Evolutionary conservation across 768 basidiomycete species (phyloP), one percentile per base, ranked within the genome.

Genomic region (Chalciporus chontae): DNA sequence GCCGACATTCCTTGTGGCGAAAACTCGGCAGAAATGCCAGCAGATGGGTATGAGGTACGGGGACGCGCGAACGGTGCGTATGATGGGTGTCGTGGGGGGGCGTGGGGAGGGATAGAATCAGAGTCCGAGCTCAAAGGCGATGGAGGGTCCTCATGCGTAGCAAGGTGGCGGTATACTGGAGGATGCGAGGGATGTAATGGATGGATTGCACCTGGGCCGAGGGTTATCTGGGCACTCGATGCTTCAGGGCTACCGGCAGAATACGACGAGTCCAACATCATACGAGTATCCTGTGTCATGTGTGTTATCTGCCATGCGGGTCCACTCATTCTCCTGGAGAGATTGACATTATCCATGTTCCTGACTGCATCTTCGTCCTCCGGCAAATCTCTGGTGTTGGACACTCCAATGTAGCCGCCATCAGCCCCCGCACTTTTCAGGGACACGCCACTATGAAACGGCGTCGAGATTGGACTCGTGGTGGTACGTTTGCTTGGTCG

Each of bases 111-210:
- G 50, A 68, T 69, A 60, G 62, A 76, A 59, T 67, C 76, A 15
- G 83, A 83, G 66, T 87, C 85, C 21, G 84, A 85, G 60, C 83
- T 85, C 56, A 80, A 76, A 39, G 84, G 84, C 0, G 84, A 86
- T 0, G 84, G 84, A 13, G 83, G 82, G 43, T 85, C 83, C 43
- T 85, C 84, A 50, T 74, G 77, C 2, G 64, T 66, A 31, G 56
- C 57, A 48, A 67, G 64, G 37, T 67, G 72, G 40, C 61, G 69
- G 48, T 69, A 69, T 50, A 37, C 43, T 2, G 66, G 53, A 0
- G 68, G 57, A 41, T 71, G 69, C 11, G 65, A 56, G 18, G 72
- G 64, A 50, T 71, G 73, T 31, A 72, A 69, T 21, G 80, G 74
- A 55, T 78, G 75, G 67, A 72, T 19, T 61, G 59, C 47, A 51